Evolutionary conservation across 805 yeast genomes (phyloP).

Genomic region (Kodamaea lidongshanica): DNA sequence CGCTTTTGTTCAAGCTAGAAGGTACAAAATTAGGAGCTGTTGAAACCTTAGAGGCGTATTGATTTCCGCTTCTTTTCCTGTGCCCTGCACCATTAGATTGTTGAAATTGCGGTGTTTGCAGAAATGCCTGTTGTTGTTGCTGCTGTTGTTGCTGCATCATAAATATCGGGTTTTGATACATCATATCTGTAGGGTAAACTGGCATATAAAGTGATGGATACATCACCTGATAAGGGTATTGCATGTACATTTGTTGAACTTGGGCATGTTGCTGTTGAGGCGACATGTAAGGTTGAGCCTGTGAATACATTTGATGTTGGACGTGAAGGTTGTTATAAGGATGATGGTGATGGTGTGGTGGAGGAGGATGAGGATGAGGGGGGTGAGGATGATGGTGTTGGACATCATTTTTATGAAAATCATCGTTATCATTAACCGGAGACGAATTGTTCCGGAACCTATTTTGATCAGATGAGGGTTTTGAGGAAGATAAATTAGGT

Average conservation of each 20-base stretch:
- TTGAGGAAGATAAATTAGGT: too few species aligned
- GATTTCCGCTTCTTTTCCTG: conserved; percentile 6
- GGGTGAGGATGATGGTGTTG: too few species aligned
- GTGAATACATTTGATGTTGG: conserved; percentile 6
- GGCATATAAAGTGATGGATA: conserved; percentile 14
- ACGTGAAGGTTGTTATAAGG: conserved; percentile 10
- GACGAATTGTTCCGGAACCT: too few species aligned
- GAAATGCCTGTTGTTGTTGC: conserved; percentile 7
- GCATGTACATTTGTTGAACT: conserved; percentile 11
- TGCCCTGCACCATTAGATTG: conserved; percentile 2
- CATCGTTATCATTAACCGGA: too few species aligned
- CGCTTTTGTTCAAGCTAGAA: conserved; percentile 2
- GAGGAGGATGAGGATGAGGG: too few species aligned
- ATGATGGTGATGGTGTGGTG: conserved; percentile 9
- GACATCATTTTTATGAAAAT: too few species aligned
- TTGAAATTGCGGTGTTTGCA: conserved; percentile 5
- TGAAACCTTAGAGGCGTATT: conserved; percentile 7
- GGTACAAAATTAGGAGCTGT: conserved; percentile 8
- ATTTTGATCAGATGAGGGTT: too few species aligned
- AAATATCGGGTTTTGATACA: conserved; percentile 11
- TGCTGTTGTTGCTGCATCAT: conserved; percentile 11
- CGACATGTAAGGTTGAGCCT: conserved; percentile 10
- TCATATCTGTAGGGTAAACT: conserved; percentile 11
- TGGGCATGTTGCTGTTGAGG: conserved; percentile 10
- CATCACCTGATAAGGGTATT: conserved; percentile 12